Evolutionary conservation across 2,329 filamentous ascomycete species (phyloP).

Genomic region (Trichophyton verrucosum): DNA sequence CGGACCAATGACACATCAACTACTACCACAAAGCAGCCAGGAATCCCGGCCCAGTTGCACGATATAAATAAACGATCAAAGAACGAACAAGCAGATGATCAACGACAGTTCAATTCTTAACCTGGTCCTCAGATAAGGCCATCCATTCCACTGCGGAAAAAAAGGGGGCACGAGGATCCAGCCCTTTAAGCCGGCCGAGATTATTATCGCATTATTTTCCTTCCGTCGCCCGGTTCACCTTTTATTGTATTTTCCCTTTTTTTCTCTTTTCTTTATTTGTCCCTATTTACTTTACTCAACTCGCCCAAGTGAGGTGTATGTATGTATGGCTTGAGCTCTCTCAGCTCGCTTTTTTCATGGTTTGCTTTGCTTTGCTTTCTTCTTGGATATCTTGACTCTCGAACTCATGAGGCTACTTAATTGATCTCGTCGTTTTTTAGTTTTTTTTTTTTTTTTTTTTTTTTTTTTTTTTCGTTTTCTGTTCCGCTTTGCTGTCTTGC

Average conservation of each 20-base stretch:
- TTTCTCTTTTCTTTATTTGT: not conserved
- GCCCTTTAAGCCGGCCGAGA: not conserved
- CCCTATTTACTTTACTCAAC: not conserved
- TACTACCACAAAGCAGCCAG: not conserved
- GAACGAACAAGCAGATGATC: not conserved
- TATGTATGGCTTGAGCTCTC: not conserved
- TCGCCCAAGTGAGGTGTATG: not conserved
- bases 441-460: not conserved
- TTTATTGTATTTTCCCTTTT: not conserved
- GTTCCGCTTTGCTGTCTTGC: not conserved
- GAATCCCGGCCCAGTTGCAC: not conserved
- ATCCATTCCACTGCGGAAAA: not conserved
- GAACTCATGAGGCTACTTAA: not conserved
- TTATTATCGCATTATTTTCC: not conserved
- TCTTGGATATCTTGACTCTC: conserved; percentile 1
- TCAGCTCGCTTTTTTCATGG: not conserved
- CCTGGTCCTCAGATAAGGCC: not conserved
- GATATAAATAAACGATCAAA: not conserved
- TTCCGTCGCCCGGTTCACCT: not conserved
- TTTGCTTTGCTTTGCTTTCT: not conserved
- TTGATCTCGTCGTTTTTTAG: not conserved
- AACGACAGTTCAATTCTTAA: not conserved
- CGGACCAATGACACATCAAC: not conserved
- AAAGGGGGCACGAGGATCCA: not conserved
- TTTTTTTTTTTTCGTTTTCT: too few relatives aligned